A percentile compares a stretch with the other conserved stretches of the same genome.
These are phyloP conservation scores for Ascochyta clinopodiicola DNA, from an alignment of 2,329 filamentous ascomycete species.

Conservation along the genomic window DNA sequence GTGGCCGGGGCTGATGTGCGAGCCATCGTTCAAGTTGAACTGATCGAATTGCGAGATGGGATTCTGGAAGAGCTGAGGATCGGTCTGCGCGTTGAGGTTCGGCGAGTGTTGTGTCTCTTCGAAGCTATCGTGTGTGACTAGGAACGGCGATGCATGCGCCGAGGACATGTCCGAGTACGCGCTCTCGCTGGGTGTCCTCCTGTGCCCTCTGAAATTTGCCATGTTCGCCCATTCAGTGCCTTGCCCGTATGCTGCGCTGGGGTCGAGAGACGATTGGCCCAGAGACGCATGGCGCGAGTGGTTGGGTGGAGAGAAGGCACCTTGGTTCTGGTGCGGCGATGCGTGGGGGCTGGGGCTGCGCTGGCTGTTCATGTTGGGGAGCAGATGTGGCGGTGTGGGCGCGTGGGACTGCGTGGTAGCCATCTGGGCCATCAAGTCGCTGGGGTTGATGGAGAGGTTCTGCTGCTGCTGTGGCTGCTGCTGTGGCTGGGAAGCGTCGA, in stretches of 20 bases:
- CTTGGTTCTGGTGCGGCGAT: constrained; percentile 62
- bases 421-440: constrained; percentile 59
- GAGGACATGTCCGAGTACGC: constrained; percentile 84
- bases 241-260: constrained; percentile 65
- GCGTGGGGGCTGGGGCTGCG: constrained; percentile 60
- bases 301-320: constrained; percentile 59
- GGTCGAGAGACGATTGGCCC: constrained; percentile 61
- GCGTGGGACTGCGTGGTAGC: constrained; percentile 58
- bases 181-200: constrained; percentile 81
- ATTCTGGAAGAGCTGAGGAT: constrained; percentile 76
- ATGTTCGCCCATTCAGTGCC: constrained; percentile 66
- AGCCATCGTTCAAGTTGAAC: constrained; percentile 70
- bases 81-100: constrained; percentile 74
- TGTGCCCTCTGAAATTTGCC: constrained; percentile 76
- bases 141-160: constrained; percentile 80
- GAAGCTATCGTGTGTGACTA: constrained; percentile 79
- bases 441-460: constrained; percentile 54
- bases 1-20: constrained; percentile 66
- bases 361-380: constrained; percentile 60
- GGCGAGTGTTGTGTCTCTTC: constrained; percentile 82
- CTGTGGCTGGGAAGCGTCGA: constrained; percentile 49
- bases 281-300: constrained; percentile 60
- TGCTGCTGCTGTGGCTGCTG: constrained; percentile 44
- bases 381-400: constrained; percentile 63
- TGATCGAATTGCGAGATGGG: constrained; percentile 73